Base-by-base conservation (phyloP, 2,329 filamentous ascomycete species). In the Aspergillus fructus region DNA sequence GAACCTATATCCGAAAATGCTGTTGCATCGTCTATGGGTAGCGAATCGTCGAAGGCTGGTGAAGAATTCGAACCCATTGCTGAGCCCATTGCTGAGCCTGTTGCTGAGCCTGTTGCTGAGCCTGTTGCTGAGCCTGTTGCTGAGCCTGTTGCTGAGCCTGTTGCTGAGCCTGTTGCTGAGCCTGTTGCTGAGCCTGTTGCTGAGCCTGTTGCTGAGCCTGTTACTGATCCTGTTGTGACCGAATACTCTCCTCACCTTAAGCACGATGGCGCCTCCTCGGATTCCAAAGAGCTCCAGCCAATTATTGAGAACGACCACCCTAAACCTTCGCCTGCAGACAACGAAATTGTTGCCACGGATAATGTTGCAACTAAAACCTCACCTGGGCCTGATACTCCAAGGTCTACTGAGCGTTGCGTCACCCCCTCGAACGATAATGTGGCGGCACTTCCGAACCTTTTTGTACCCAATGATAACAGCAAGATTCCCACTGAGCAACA, bases 371-470 rank as follows among this genome's bases (percentile, higher is more conserved):
- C 40, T 9, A 19, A 46, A 30, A 17, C 19, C 13, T n/a, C 23
- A 19, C 17, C 33, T 24, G 23, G 27, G 13, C 7, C 6, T n/a
- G 7, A 41, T 33, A 40, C 9, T 19, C 37, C 40, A 11, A 19
- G 19, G 11, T 33, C 51, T 9, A n/a, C 41, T 12, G 13, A 33
- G 37, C 55, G 48, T 45, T 45, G 27, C 49, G 15, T 37, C 2
- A 59, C 53, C 15, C 48, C 53, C 12, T 47, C 53, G 3, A 27
- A 23, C 9, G 17, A 55, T 34, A 21, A 42, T 8, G 39, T 50
- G 30, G 39, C 53, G 6, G 39, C 42, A 39, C 49, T 59, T 40
- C 49, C 50, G 30, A 52, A 53, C 27, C 55, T 58, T 4, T 58
- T 58, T 17, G 11, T 49, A 15, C 50, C 34, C 19, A 43, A 41